phyloP scores from a whole-genome alignment of 306 rosid genomes.

The Vigna trinervia region DNA sequence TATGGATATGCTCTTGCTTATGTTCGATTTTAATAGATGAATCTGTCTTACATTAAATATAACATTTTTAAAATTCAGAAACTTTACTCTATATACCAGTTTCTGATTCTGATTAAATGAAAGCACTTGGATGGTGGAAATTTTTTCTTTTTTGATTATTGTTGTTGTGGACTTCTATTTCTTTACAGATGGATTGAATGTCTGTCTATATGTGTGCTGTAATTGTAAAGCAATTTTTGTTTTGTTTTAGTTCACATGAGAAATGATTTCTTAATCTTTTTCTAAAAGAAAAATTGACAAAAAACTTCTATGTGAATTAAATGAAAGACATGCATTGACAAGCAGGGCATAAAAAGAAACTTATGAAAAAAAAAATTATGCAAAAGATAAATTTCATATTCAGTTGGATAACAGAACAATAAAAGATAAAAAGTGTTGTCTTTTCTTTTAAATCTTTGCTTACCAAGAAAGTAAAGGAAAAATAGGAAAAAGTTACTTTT shows the following conservation, averaged over 20 bases:
- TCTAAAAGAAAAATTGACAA: too few relatives aligned
- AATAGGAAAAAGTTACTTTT: background rate
- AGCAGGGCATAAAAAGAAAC: background rate
- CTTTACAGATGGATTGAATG: background rate
- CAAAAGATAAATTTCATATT: background rate
- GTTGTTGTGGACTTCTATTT: background rate
- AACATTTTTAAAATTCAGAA: too few relatives aligned
- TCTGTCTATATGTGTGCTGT: background rate
- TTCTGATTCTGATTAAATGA: too few relatives aligned
- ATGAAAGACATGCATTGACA: background rate
- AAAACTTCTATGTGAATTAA: too few relatives aligned
- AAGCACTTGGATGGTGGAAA: too few relatives aligned
- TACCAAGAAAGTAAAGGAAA: background rate
- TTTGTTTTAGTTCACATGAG: background rate
- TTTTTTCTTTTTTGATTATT: background rate
- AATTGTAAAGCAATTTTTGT: background rate
- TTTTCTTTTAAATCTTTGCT: background rate
- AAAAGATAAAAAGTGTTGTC: background rate
- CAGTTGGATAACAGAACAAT: background rate
- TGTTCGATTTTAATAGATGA: too few relatives aligned
- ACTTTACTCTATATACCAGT: too few relatives aligned
- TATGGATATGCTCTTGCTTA: too few relatives aligned
- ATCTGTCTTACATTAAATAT: too few relatives aligned
- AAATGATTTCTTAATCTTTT: too few relatives aligned
- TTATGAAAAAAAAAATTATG: background rate